Evolutionary conservation across 2,329 filamentous ascomycete genomes (phyloP), one percentile per base, ranked within the genome.

Genomic region (Camptophora hylomeconis): DNA sequence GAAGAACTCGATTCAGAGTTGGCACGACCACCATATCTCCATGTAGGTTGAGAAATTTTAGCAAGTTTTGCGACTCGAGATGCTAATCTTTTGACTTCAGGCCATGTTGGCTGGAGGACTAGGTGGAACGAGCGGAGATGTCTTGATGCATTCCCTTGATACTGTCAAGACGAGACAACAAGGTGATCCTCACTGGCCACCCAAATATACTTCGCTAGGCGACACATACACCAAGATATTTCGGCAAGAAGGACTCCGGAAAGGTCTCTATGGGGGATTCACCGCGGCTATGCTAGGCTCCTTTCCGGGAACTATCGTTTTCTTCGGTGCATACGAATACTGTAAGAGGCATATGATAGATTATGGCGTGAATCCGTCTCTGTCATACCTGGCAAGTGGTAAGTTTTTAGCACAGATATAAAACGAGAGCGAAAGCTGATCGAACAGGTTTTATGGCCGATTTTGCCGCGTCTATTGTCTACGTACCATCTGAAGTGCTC

Each of bases 91-190:
- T n/a, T 21, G 13, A 29, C 39, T 37, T 31, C 45, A 93, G 83
- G 76, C 80, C 52, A 98, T 95, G 86, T 67, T 98, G 48, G 89
- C 89, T 18, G 89, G 89, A 49, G 89, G 87, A 36, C 64, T 92
- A 30, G 89, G 92, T 49, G 89, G 89, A 30, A 86, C 81, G 10
- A 92, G 80, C 32, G 89, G 92, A 35, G 89, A 98, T 56, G 80
- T 98, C 69, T 64, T 98, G 42, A 98, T 98, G 89, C 89, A 98
- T 61, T 95, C 87, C 24, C 70, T 98, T 49, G 89, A 98, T 56
- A 98, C 89, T 1, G 89, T 98, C 47, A 98, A 98, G 61, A 98
- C 89, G 25, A 73, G 89, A 45, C 92, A 98, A 54, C 89, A 98
- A 58, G 89, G 87, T 48, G 89, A 95, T 49, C 86, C 87, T 24